Evolutionary conservation across 176 grass and related monocot genomes (phyloP).

Genomic region (Stipa capillata): DNA sequence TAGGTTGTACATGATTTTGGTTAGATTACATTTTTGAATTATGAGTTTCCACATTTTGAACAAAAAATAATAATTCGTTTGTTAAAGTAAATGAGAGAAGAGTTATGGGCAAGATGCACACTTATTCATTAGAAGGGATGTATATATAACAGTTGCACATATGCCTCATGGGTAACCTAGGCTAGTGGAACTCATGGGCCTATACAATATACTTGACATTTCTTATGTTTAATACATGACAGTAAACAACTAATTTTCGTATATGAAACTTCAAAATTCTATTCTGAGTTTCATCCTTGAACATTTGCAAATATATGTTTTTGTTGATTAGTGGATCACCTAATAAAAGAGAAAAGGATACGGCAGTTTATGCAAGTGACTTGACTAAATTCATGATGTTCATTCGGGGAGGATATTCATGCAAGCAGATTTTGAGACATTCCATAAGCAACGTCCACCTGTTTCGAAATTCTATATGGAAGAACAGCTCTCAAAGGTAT

Average conservation of each 20-base stretch:
- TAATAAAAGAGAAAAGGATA: not conserved
- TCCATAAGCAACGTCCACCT: constrained; percentile 69
- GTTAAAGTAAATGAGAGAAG: too few species aligned
- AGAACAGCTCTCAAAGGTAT: constrained; percentile 83
- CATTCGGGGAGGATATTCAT: too few species aligned
- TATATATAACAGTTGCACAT: too few species aligned
- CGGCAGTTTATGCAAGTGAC: not conserved
- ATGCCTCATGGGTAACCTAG: too few species aligned
- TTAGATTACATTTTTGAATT: not conserved
- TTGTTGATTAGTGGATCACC: not conserved
- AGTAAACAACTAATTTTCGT: not conserved
- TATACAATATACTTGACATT: too few species aligned
- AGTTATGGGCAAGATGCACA: too few species aligned
- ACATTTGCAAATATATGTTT: not conserved
- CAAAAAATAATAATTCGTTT: too few species aligned
- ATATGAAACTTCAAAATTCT: not conserved
- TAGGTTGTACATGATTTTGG: not conserved
- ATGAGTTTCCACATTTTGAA: not conserved
- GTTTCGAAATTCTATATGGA: constrained; percentile 94
- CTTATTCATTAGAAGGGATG: too few species aligned
- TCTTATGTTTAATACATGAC: not conserved
- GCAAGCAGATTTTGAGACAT: constrained; percentile 92
- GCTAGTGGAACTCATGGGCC: too few species aligned
- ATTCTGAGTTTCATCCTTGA: not conserved
- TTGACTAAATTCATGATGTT: not conserved